These are phyloP conservation scores for Mucor velutinosus DNA, from an alignment of 371 early-diverging fungal species.

Conservation along the genomic window DNA sequence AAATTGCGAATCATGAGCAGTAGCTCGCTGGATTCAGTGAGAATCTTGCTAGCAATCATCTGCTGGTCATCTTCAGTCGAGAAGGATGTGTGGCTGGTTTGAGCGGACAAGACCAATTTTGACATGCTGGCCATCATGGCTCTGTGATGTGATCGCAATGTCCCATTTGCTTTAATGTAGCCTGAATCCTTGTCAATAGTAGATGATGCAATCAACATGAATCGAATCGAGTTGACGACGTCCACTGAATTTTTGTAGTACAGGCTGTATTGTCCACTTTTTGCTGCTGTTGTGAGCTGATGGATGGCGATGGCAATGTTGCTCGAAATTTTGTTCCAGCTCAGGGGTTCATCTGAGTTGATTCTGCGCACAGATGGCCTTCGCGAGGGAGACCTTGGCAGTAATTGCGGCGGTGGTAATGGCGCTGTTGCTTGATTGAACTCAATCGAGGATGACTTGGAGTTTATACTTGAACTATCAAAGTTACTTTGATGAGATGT, in stretches of 20 bases:
- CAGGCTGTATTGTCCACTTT: conserved; percentile 33
- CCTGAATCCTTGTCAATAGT: conserved; percentile 64
- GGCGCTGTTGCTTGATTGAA: background rate
- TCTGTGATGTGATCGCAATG: conserved; percentile 73
- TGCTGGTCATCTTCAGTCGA: conserved; percentile 65
- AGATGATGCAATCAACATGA: conserved; percentile 79
- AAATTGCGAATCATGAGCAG: conserved; percentile 30
- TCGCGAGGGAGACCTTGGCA: conserved; percentile 25
- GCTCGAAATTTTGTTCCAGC: conserved; percentile 66
- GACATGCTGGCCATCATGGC: conserved; percentile 78
- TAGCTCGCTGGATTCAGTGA: conserved; percentile 32
- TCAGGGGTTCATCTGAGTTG: conserved; percentile 36
- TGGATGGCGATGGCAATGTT: conserved; percentile 70
- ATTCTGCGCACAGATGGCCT: conserved; percentile 18
- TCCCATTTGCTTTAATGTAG: conserved; percentile 60
- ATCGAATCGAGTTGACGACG: conserved; percentile 81
- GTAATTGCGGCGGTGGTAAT: conserved; percentile 11
- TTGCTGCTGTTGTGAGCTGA: conserved; percentile 65
- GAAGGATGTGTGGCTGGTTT: conserved; percentile 3
- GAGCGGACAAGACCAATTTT: conserved; percentile 70
- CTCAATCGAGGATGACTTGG: background rate
- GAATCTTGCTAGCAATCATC: conserved; percentile 1
- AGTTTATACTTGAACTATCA: conserved; percentile 26
- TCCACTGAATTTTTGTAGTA: conserved; percentile 58
- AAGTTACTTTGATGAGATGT: conserved; percentile 61